Evolutionary conservation across 2,329 filamentous ascomycete genomes (phyloP).

Genomic region (Colletotrichum lupini): DNA sequence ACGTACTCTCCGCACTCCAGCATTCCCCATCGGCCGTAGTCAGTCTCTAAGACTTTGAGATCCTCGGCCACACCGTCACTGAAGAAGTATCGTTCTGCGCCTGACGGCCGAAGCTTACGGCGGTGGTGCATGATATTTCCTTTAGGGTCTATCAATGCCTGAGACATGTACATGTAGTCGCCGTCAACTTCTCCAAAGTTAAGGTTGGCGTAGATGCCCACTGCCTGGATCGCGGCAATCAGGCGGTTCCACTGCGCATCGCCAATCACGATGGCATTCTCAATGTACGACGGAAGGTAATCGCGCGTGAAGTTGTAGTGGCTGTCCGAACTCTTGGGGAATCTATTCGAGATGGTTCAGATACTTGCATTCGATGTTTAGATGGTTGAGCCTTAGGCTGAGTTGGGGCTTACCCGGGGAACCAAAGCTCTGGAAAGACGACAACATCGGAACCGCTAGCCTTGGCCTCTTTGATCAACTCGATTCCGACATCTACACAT

Average conservation of each 20-base stretch:
- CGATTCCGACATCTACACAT: slow-evolving; percentile 7
- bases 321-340: slow-evolving; percentile 11
- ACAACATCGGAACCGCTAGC: slow-evolving; percentile 1
- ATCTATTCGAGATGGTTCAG: background rate
- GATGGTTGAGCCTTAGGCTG: too few relatives aligned
- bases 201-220: background rate
- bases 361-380: too few relatives aligned
- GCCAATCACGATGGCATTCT: slow-evolving; percentile 6
- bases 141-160: slow-evolving; percentile 53
- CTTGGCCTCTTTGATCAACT: background rate
- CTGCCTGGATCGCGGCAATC: background rate
- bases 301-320: slow-evolving; percentile 12
- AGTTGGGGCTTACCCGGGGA: background rate
- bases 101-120: slow-evolving; percentile 63
- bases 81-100: slow-evolving; percentile 62
- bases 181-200: slow-evolving; percentile 52
- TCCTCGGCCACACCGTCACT: slow-evolving; percentile 55
- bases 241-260: slow-evolving; percentile 6
- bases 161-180: slow-evolving; percentile 56
- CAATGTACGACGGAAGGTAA: background rate
- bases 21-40: slow-evolving; percentile 55
- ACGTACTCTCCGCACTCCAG: slow-evolving; percentile 59
- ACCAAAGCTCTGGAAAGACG: slow-evolving; percentile 19
- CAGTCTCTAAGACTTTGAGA: slow-evolving; percentile 51
- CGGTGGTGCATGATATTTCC: slow-evolving; percentile 53